Evolutionary conservation across 257 asterid genomes (phyloP).

Genomic region (Solanum ossicruentum): DNA sequence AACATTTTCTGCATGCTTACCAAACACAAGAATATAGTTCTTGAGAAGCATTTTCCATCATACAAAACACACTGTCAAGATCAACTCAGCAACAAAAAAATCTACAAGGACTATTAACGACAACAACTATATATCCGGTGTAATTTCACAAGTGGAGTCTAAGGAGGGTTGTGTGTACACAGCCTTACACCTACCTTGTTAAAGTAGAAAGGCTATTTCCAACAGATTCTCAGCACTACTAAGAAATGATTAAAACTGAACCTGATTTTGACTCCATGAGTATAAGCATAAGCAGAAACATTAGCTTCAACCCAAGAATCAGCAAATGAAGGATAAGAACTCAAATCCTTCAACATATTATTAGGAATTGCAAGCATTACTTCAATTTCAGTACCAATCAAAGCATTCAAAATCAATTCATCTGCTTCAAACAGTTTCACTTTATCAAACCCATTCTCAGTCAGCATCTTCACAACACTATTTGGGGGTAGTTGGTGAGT

Average conservation of each 20-base stretch:
- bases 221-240: background rate
- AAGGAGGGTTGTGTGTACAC: background rate
- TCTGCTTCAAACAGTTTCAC: constrained; percentile 28
- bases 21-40: background rate
- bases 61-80: background rate
- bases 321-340: constrained; percentile 9
- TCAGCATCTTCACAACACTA: constrained; percentile 19
- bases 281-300: constrained; percentile 8
- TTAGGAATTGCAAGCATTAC: constrained; percentile 33
- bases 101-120: background rate
- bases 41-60: background rate
- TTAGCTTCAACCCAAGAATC: constrained; percentile 17
- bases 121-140: background rate
- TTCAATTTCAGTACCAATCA: constrained; percentile 17
- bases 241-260: background rate
- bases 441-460: constrained; percentile 20
- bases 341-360: constrained; percentile 12
- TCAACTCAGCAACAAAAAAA: background rate
- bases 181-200: background rate
- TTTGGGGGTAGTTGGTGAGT: constrained; percentile 19
- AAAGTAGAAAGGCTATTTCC: background rate
- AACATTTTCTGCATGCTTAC: background rate
- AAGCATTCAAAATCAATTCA: constrained; percentile 20
- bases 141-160: background rate
- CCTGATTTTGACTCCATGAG: constrained; percentile 24